Base-by-base conservation (phyloP, 306 rosid species). In the Pterocarpus macrocarpus region DNA sequence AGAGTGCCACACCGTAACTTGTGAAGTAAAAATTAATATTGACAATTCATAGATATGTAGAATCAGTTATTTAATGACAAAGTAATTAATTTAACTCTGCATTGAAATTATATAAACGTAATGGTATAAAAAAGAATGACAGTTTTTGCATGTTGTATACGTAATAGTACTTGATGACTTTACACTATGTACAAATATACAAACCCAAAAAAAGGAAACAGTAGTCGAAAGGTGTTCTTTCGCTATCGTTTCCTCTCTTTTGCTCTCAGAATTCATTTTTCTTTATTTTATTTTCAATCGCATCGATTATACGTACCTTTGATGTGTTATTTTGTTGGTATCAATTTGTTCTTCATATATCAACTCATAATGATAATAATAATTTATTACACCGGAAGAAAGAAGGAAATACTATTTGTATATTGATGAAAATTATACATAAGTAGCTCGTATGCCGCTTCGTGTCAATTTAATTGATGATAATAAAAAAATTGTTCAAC, bases 401-500 rank as follows among this genome's bases (percentile, higher is more conserved):
- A 64, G 11, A 32, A 44, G 16, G 65, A 2, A 38, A 49, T 8
- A 13, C 17, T 28, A 66, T 8, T 28, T 67, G 17, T 1, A 67
- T 63, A 33, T 49, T 63, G 5, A 64, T 33, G 14, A n/a, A 6
- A 55, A 32, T 41, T 44, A 45, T 34, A 69, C 44, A 69, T 12
- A 58, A 69, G 69, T 69, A 58, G 82, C 28, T 69, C 15, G 64
- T 34, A 58, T 4, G 76, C 58, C 70, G 61, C 22, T 57, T 14
- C 8, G 14, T 22, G 44, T 65, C 56, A 52, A 64, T 28, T 50
- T 28, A 57, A 41, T 67, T 32, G 14, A 67, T 56, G 34, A 68
- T 34, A 12, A 50, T 17, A 64, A 36, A 34, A 4, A 71, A 55
- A 52, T 9, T 32, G 45, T 7, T 34, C 16, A 8, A 35, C 33